These are phyloP conservation scores for Pseudocercospora crystallina DNA, from an alignment of 2,329 filamentous ascomycete species.

Conservation along the genomic window DNA sequence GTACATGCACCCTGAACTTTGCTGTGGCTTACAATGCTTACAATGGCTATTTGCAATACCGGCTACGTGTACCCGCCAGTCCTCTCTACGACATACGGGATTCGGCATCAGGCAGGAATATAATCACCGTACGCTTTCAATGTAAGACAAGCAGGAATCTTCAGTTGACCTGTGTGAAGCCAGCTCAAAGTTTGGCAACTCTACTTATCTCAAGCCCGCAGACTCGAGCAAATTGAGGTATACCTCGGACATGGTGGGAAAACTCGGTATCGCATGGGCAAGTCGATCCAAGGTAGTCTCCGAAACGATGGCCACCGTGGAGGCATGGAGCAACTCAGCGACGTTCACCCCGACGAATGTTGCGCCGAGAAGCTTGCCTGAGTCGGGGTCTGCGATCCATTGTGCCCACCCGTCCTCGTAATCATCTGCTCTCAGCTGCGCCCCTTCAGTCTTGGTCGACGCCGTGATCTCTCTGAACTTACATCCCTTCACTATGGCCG, in stretches of 20 bases:
- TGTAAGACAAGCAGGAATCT: too few relatives aligned
- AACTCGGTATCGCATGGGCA: constrained; percentile 1
- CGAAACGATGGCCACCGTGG: constrained; percentile 2
- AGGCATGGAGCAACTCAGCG: constrained; percentile 2
- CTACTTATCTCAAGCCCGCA: too few relatives aligned
- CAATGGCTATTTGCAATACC: too few relatives aligned
- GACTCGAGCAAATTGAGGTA: constrained; percentile 2
- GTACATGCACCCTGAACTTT: too few relatives aligned
- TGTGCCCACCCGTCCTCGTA: constrained; percentile 4
- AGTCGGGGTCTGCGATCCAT: constrained; percentile 3
- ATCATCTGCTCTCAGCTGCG: neutral
- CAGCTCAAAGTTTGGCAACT: too few relatives aligned
- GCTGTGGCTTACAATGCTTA: too few relatives aligned
- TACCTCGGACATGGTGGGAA: constrained; percentile 8
- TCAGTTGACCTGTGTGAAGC: too few relatives aligned
- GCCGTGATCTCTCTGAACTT: too few relatives aligned
- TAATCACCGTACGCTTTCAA: too few relatives aligned
- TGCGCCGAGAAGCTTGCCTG: neutral
- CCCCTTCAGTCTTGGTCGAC: neutral
- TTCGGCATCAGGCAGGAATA: too few relatives aligned
- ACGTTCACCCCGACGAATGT: constrained; percentile 3
- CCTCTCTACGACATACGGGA: too few relatives aligned
- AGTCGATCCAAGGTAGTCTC: neutral
- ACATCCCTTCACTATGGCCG: neutral
- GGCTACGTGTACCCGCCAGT: too few relatives aligned